phyloP scores from a whole-genome alignment of 176 grass and related monocot species.

The Zea luxurians region DNA sequence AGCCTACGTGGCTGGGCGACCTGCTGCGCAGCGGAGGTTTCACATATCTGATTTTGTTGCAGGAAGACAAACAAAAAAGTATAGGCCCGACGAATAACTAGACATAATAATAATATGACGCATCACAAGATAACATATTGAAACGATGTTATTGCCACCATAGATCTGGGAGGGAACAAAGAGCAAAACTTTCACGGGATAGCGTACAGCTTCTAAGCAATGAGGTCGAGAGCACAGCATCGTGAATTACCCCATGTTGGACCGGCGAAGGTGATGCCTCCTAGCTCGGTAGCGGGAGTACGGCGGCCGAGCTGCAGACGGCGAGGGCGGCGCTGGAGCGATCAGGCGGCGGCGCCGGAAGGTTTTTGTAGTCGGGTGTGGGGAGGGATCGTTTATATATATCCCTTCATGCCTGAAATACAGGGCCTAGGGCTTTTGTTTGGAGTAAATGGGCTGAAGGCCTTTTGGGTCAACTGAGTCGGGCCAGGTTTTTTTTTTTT shows the following conservation, averaged over 20 bases:
- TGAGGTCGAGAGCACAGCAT: neutral
- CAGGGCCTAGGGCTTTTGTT: neutral
- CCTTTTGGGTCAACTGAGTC: neutral
- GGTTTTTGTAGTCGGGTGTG: neutral
- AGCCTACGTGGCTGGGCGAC: neutral
- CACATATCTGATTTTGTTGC: neutral
- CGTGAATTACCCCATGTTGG: slow-evolving; percentile 42
- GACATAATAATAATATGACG: neutral
- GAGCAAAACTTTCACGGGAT: neutral
- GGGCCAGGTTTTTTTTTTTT: neutral
- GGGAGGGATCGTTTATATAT: slow-evolving; percentile 12
- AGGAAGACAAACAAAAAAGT: neutral
- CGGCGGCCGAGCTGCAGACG: neutral
- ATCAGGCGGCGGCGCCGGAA: slow-evolving; percentile 7
- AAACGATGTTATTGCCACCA: neutral
- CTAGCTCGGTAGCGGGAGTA: neutral
- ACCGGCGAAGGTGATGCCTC: neutral
- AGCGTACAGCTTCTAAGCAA: neutral
- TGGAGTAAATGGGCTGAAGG: neutral
- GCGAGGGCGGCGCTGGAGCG: slow-evolving; percentile 22
- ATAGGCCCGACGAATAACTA: neutral
- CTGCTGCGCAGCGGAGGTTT: neutral
- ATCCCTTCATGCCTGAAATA: neutral
- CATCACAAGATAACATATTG: neutral
- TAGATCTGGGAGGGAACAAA: slow-evolving; percentile 9